Evolutionary conservation across 805 yeast species (phyloP).

Genomic region (Wickerhamiella nectarea): DNA sequence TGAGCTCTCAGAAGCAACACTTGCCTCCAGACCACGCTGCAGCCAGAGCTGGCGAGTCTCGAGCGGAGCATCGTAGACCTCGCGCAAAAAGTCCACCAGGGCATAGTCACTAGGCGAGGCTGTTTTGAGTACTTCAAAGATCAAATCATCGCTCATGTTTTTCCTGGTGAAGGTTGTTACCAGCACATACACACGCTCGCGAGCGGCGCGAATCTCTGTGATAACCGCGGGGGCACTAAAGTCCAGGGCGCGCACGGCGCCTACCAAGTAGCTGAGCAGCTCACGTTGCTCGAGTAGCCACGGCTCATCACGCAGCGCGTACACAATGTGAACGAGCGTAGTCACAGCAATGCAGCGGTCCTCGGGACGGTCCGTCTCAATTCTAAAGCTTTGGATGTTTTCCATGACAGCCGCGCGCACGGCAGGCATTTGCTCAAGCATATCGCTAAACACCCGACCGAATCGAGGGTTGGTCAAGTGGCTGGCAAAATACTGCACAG

Average conservation of each 20-base stretch:
- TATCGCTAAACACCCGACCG: slow-evolving; percentile 55
- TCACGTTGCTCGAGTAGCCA: slow-evolving; percentile 8
- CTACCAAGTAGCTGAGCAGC: slow-evolving; percentile 10
- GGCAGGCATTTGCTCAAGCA: slow-evolving; percentile 38
- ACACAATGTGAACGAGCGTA: slow-evolving; percentile 43
- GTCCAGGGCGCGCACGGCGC: neutral
- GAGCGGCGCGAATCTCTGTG: neutral
- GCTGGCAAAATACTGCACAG: slow-evolving; percentile 53
- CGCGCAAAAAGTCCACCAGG: neutral
- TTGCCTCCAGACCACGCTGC: neutral
- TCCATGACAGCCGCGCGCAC: slow-evolving; percentile 44
- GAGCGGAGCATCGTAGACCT: neutral
- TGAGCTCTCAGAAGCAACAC: neutral
- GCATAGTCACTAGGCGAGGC: neutral
- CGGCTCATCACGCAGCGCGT: slow-evolving; percentile 34
- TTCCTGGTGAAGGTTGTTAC: neutral
- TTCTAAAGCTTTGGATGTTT: slow-evolving; percentile 37
- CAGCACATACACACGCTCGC: neutral
- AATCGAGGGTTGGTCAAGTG: slow-evolving; percentile 49
- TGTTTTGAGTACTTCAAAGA: neutral
- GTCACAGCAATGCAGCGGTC: slow-evolving; percentile 51
- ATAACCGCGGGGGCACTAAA: neutral
- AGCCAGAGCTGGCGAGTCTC: neutral
- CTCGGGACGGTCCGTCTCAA: slow-evolving; percentile 39
- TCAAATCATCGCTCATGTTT: neutral